Percentiles rank a stretch among this genome's conserved stretches.
phyloP scores from a whole-genome alignment of 805 yeast species.

The Zygosaccharomyces pseudorouxii region DNA sequence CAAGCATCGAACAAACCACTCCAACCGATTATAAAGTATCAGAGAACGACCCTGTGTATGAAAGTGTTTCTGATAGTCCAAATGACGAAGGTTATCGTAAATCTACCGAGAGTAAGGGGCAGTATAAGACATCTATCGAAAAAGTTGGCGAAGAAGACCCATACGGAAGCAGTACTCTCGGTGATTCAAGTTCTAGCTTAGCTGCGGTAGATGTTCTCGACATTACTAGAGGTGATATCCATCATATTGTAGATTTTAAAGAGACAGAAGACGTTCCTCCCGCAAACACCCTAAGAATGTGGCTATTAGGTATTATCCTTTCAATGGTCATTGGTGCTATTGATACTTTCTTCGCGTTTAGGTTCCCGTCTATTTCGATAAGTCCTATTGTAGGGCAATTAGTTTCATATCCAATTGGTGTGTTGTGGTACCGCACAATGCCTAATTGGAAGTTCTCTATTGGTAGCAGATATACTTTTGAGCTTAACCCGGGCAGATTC shows the following conservation, averaged over 20 bases:
- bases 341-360: constrained; percentile 47
- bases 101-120: constrained; percentile 41
- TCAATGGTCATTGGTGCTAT: constrained; percentile 48
- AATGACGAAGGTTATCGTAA: constrained; percentile 52
- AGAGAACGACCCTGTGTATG: constrained; percentile 37
- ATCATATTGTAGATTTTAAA: background rate
- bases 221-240: background rate
- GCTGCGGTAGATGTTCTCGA: constrained; percentile 25
- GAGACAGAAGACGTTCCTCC: background rate
- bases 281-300: constrained; percentile 36
- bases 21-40: no score
- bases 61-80: constrained; percentile 58
- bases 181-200: constrained; percentile 50
- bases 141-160: background rate
- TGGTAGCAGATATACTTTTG: constrained; percentile 8
- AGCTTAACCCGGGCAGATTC: constrained; percentile 57
- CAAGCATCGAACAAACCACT: constrained; percentile 37
- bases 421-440: constrained; percentile 30
- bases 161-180: background rate
- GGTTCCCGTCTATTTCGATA: constrained; percentile 45
- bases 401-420: constrained; percentile 48
- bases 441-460: constrained; percentile 12
- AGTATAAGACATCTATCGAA: background rate
- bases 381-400: constrained; percentile 46
- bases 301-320: constrained; percentile 44